These are phyloP conservation scores for Phytophthora europaea DNA, from an alignment of 352 stramenopile species.

Conservation along the genomic window DNA sequence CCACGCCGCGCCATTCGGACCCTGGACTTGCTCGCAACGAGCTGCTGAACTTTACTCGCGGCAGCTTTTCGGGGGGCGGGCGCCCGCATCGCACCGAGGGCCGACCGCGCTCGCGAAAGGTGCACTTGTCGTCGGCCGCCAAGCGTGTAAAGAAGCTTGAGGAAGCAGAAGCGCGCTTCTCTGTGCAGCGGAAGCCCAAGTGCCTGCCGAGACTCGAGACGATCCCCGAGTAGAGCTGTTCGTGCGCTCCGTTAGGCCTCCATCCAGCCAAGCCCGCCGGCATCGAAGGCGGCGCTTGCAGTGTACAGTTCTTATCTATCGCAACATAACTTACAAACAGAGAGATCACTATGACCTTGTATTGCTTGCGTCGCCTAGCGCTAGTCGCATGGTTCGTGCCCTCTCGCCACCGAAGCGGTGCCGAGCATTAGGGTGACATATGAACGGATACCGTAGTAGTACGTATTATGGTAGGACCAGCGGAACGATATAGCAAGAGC, in stretches of 20 bases:
- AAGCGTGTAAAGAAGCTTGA: constrained; percentile 89
- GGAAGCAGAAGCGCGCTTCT: constrained; percentile 80
- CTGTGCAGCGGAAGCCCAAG: constrained; percentile 48
- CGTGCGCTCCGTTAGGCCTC: constrained; percentile 14
- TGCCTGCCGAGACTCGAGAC: constrained; percentile 51
- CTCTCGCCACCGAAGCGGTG: constrained; percentile 3
- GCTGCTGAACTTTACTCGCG: constrained; percentile 73
- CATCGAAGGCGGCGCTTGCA: constrained; percentile 24
- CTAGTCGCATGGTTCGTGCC: neutral
- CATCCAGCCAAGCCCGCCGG: constrained; percentile 24
- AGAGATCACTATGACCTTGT: constrained; percentile 31
- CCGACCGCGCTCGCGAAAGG: constrained; percentile 62
- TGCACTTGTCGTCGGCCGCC: constrained; percentile 83
- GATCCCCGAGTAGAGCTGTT: constrained; percentile 54
- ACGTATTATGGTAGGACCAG: neutral
- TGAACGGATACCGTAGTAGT: too few relatives aligned
- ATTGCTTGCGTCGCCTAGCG: neutral
- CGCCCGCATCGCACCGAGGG: constrained; percentile 54
- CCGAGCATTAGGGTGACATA: neutral
- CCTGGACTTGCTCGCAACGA: constrained; percentile 72
- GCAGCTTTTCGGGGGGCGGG: constrained; percentile 50
- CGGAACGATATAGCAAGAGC: constrained; percentile 13
- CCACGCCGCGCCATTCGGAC: constrained; percentile 73
- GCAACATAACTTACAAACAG: constrained; percentile 42
- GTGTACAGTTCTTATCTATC: constrained; percentile 48